Base-by-base conservation (phyloP, 495 filamentous ascomycete genomes). In the Penicillium lagena region DNA sequence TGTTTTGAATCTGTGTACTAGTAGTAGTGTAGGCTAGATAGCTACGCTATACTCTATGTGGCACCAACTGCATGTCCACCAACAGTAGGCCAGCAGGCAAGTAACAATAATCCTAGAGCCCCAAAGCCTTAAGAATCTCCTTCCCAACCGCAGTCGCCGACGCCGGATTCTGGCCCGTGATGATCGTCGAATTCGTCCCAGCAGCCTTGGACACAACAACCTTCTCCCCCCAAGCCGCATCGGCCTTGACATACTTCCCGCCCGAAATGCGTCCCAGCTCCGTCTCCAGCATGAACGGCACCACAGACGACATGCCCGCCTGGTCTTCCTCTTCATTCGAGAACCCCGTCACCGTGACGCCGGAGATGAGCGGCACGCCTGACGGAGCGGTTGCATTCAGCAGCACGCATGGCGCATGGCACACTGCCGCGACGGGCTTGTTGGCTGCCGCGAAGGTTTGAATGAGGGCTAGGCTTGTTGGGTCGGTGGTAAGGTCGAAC, bases 81-180 rank as follows among this genome's bases (percentile, higher is more conserved):
- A 4, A 22, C 22, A 4, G 4, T 4, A 4, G 22, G 22, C 22
- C 3, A 22, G 22, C 22, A 3, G 22, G 22, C 22, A 22, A 4
- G 22, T 22, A 22, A 22, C 22, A 22, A 22, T 6, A 22, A 4
- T 22, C 22, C 4, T 22, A 64, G 33, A 62, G 17, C 13, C 66
- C 64, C 51, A 70, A 49, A 45, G 59, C 67, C 51, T 61, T 54
- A 33, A 71, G 40, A 39, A 77, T 57, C 13, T 54, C 72, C 65
- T 83, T 71, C 0, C 74, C 85, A 37, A 89, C 66, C 0, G 58
- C 72, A 27, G 65, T 70, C 10, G 82, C 83, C 58, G 78, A 82
- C 8, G 73, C 76, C 12, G 86, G 86, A 51, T 89, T 90, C 69
- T 90, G 84, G 0, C 86, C 86, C 2, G 86, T 89, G 46, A 90